A percentile compares a stretch with the other conserved stretches of the same genome.
phyloP scores from a whole-genome alignment of 2,329 filamentous ascomycete species.

The Calonectria multiphialidica region DNA sequence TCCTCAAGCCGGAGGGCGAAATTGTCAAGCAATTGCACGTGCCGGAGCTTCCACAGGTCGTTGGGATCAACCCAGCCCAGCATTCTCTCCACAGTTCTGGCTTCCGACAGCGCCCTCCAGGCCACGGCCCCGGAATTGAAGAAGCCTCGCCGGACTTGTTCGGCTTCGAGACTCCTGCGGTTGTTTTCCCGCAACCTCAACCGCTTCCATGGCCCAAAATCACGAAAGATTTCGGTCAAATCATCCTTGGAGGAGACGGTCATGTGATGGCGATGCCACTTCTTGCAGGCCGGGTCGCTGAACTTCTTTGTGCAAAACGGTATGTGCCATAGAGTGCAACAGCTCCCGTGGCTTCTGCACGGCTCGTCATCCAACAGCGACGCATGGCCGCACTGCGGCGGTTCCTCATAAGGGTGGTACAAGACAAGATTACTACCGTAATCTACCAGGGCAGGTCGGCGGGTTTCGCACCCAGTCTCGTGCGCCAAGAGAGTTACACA shows the following conservation, averaged over 20 bases:
- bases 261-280: not conserved
- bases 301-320: not conserved
- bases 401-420: conserved; percentile 12
- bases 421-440: not conserved
- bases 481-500: not conserved
- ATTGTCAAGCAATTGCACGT: not conserved
- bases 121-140: not conserved
- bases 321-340: not conserved
- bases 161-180: not conserved
- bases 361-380: not conserved
- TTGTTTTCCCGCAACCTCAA: not conserved
- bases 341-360: not conserved
- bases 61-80: not conserved
- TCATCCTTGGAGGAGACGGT: not conserved
- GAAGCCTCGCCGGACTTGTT: not conserved
- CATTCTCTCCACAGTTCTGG: not conserved
- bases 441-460: not conserved
- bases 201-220: not conserved
- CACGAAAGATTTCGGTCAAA: not conserved
- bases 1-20: not conserved
- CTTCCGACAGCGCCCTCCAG: not conserved
- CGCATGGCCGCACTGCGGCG: not conserved
- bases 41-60: not conserved
- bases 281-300: not conserved
- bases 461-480: conserved; percentile 8